Evolutionary conservation across 1,284 basidiomycete species (phyloP).

Genomic region (Neolentinus lepideus): DNA sequence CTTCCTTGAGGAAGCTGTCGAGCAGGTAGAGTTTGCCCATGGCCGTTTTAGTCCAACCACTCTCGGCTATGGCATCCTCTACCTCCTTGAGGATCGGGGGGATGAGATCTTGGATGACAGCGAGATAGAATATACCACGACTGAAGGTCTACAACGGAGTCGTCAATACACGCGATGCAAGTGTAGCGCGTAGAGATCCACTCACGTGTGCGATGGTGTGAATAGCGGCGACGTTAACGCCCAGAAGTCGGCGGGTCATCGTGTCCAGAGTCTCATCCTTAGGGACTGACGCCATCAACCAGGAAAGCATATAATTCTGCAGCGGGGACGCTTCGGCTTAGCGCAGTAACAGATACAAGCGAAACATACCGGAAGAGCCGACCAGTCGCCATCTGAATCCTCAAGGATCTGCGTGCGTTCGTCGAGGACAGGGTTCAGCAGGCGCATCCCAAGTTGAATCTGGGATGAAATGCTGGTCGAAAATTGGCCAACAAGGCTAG

Average conservation of each 20-base stretch:
- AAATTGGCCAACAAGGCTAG: slow-evolving; percentile 2
- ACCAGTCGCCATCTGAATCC: slow-evolving; percentile 12
- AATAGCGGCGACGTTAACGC: slow-evolving; percentile 9
- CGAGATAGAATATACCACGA: slow-evolving; percentile 9
- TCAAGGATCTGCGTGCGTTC: slow-evolving; percentile 10
- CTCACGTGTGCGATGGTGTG: slow-evolving; percentile 3
- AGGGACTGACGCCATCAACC: slow-evolving; percentile 4
- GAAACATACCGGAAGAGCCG: slow-evolving; percentile 15
- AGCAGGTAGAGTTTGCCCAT: slow-evolving; percentile 38
- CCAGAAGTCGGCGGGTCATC: slow-evolving; percentile 9
- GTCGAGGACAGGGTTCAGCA: slow-evolving; percentile 5
- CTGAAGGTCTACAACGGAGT: slow-evolving; percentile 5
- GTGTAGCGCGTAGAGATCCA: background rate
- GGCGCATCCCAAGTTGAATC: background rate
- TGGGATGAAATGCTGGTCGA: too few relatives aligned
- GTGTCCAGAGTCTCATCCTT: background rate
- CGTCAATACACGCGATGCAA: background rate
- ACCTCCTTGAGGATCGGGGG: slow-evolving; percentile 8
- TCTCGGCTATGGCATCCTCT: slow-evolving; percentile 3
- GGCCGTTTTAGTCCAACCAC: slow-evolving; percentile 16
- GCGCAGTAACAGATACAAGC: too few relatives aligned
- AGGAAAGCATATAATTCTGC: slow-evolving; percentile 7
- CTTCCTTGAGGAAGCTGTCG: slow-evolving; percentile 48
- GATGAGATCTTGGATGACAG: slow-evolving; percentile 15
- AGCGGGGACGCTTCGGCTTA: background rate